These are phyloP conservation scores for Rhizoclosmatium globosum DNA, from an alignment of 192 early-diverging fungal species.

Conservation along the genomic window DNA sequence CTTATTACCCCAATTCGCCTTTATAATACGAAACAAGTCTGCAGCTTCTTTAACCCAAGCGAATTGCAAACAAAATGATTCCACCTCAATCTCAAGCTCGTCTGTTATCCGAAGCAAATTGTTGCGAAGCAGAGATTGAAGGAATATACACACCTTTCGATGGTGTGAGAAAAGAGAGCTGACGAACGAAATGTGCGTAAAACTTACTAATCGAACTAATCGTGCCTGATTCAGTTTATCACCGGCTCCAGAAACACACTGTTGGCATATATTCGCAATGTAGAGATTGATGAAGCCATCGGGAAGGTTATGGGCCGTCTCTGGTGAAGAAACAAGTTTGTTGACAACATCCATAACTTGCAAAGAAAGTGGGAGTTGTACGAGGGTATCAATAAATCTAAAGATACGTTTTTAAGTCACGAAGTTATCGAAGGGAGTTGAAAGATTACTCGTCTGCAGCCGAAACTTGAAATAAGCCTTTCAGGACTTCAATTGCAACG, in stretches of 20 bases:
- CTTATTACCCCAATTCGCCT: not conserved
- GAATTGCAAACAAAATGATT: conserved; percentile 54
- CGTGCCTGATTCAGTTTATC: conserved; percentile 45
- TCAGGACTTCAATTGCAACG: conserved; percentile 46
- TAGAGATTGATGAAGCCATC: conserved; percentile 38
- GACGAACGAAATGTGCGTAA: not conserved
- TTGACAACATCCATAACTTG: conserved; percentile 51
- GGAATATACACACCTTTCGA: conserved; percentile 53
- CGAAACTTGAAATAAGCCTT: conserved; percentile 32
- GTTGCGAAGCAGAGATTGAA: conserved; percentile 41
- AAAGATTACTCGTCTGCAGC: conserved; percentile 46
- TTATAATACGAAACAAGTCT: conserved; percentile 44
- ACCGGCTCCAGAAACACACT: conserved; percentile 25
- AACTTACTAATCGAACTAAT: conserved; percentile 42
- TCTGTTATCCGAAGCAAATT: conserved; percentile 21
- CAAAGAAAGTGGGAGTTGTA: conserved; percentile 37
- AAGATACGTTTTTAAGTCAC: not conserved
- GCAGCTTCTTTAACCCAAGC: conserved; percentile 50
- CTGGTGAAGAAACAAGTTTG: conserved; percentile 29
- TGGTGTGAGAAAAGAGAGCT: no score
- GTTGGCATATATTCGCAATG: conserved; percentile 37
- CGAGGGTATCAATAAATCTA: conserved; percentile 33
- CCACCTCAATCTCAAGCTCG: conserved; percentile 48
- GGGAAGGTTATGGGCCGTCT: conserved; percentile 20
- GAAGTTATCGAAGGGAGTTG: not conserved